Base-by-base conservation (phyloP, 176 grass and related monocot genomes). In the Oryza officinalis region DNA sequence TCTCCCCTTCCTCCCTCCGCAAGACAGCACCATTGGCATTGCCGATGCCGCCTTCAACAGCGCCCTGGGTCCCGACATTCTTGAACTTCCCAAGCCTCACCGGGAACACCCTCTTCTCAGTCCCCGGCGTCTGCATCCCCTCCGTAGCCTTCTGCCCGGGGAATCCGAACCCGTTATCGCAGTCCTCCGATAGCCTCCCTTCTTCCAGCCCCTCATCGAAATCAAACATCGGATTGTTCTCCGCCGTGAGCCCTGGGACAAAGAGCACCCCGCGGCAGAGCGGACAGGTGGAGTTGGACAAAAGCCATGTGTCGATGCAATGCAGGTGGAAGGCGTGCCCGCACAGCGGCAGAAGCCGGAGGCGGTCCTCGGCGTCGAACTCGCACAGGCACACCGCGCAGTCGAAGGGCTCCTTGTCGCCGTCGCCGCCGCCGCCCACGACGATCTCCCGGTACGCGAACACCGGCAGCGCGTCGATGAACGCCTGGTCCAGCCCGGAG, bases 251-350 rank as follows among this genome's bases (percentile, higher is more conserved):
- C 0, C 86, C 88, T 0, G 83, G 86, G 20, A 60, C 75, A 32
- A 87, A 98, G 82, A 93, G 92, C 80, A 80, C 81, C 47, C 87
- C 92, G 44, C 95, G 78, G 78, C 95, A 98, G 64, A 98, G 89
- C 37, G 95, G 95, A 76, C 95, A 98, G 18, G 95, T 95, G 1
- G 92, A 98, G 78, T 98, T 98, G 92, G 92, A 98, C 47, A 98
- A 86, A 45, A 98, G 86, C 92, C 95, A 98, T 0, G 95, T 98
- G 63, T 98, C 92, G 23, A 98, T 98, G 85, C 95, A 95, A 15
- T 74, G 28, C 30, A 98, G 81, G 76, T 98, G 92, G 93, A 98
- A 98, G 1, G 95, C 95, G 75, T 98, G 95, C 2, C 95, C 90
- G 63, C 95, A 98, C 8, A 83, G 81, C 20, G 95, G 95, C 44